These are phyloP conservation scores for Typha latifolia DNA, from an alignment of 176 grass and related monocot genomes.

Conservation along the genomic window DNA sequence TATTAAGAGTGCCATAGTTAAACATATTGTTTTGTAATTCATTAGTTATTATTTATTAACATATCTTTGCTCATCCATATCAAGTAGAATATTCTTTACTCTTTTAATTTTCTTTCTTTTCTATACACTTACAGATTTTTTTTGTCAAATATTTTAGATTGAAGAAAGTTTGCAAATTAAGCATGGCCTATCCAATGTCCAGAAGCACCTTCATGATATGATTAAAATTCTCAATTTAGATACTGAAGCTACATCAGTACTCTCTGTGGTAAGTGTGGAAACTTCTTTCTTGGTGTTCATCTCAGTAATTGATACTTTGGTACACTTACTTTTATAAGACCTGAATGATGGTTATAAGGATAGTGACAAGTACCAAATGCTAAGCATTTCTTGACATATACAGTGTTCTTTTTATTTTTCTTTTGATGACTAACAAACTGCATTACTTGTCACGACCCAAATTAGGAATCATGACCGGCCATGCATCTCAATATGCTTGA, in stretches of 20 bases:
- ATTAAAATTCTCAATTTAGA: conserved; percentile 56
- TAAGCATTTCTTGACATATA: background rate
- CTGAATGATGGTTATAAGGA: background rate
- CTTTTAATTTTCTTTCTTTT: background rate
- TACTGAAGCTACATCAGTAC: conserved; percentile 24
- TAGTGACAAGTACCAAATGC: background rate
- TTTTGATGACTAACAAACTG: background rate
- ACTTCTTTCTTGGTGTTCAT: background rate
- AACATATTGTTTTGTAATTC: background rate
- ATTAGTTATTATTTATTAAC: background rate
- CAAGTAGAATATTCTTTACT: background rate
- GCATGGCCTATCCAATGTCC: conserved; percentile 37
- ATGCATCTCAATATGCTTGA: too few relatives aligned
- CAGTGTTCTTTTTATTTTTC: background rate
- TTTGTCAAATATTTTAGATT: conserved; percentile 35
- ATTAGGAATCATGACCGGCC: too few relatives aligned
- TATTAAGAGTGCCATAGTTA: background rate
- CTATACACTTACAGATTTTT: conserved; percentile 1
- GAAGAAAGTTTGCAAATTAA: conserved; percentile 52
- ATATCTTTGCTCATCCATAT: background rate
- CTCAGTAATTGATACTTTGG: background rate
- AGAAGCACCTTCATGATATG: conserved; percentile 61
- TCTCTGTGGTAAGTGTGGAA: conserved; percentile 33
- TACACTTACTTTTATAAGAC: background rate
- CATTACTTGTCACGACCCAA: too few relatives aligned